These are phyloP conservation scores for Eutrema yunnanense DNA, from an alignment of 345 rosid genomes.

Conservation along the genomic window DNA sequence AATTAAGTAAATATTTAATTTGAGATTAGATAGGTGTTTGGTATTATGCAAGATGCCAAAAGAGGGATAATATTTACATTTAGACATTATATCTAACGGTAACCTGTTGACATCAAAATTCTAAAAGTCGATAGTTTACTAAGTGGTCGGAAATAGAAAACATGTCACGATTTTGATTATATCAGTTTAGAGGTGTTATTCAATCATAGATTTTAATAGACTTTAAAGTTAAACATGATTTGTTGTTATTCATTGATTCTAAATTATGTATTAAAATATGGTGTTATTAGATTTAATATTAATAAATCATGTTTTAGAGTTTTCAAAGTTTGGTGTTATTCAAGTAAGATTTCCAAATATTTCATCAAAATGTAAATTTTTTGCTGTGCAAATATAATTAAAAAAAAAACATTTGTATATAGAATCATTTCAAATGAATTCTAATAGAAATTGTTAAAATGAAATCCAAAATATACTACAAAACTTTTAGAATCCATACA, in stretches of 20 bases:
- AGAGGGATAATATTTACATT: not conserved
- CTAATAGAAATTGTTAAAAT: not conserved
- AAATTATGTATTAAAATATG: too few relatives aligned
- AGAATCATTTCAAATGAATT: not conserved
- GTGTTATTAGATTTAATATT: not conserved
- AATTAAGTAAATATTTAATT: conserved; percentile 1
- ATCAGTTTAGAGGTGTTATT: not conserved
- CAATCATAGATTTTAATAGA: not conserved
- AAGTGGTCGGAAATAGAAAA: conserved; percentile 7
- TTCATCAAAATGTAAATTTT: not conserved
- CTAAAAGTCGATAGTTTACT: not conserved
- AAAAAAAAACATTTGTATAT: not conserved
- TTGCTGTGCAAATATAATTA: not conserved
- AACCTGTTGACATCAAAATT: conserved; percentile 9
- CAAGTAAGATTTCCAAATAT: not conserved
- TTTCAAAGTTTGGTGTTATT: not conserved
- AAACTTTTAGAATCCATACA: not conserved
- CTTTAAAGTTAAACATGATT: not conserved
- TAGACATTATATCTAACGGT: not conserved
- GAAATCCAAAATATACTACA: not conserved
- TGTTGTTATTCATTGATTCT: not conserved
- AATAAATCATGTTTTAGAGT: not conserved
- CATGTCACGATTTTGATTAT: not conserved
- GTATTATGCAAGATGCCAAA: conserved; percentile 23
- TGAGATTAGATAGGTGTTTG: conserved; percentile 34